A percentile compares a stretch with the other conserved stretches of the same genome.
These are phyloP conservation scores for Cyclotella baltica DNA, from an alignment of 108 stramenopile species.

Conservation along the genomic window DNA sequence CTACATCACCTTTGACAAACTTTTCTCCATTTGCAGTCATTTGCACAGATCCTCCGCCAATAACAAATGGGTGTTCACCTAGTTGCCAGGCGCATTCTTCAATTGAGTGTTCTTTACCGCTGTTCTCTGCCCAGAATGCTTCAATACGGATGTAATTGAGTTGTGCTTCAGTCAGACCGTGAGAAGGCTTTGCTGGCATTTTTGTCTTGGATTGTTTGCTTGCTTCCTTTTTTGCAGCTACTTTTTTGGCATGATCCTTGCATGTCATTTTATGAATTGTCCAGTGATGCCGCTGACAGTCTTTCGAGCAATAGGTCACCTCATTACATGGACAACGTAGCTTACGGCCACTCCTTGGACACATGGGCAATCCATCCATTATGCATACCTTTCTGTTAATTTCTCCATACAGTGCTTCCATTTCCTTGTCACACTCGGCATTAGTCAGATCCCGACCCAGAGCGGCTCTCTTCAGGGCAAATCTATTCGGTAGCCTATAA, in stretches of 20 bases:
- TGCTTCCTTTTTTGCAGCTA: conserved; percentile 8
- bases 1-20: conserved; percentile 38
- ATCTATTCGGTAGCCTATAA: conserved; percentile 9
- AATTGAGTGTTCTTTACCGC: conserved; percentile 19
- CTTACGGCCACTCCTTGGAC: conserved; percentile 21
- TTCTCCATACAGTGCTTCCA: not conserved
- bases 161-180: conserved; percentile 36
- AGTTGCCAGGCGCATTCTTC: conserved; percentile 44
- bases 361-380: conserved; percentile 21
- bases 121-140: conserved; percentile 35
- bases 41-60: conserved; percentile 23
- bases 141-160: conserved; percentile 24
- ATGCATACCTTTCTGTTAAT: conserved; percentile 24
- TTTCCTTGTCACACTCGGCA: not conserved
- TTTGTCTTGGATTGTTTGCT: not conserved
- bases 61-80: conserved; percentile 40
- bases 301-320: conserved; percentile 19
- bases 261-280: conserved; percentile 27
- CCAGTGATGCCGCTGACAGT: conserved; percentile 25
- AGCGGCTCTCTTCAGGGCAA: conserved; percentile 15
- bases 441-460: conserved; percentile 22
- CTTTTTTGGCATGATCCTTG: conserved; percentile 1
- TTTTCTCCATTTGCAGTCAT: conserved; percentile 14
- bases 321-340: conserved; percentile 25
- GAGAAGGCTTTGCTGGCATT: conserved; percentile 1